phyloP scores from a whole-genome alignment of 2,329 filamentous ascomycete species.

The Xylariaceae sp. region DNA sequence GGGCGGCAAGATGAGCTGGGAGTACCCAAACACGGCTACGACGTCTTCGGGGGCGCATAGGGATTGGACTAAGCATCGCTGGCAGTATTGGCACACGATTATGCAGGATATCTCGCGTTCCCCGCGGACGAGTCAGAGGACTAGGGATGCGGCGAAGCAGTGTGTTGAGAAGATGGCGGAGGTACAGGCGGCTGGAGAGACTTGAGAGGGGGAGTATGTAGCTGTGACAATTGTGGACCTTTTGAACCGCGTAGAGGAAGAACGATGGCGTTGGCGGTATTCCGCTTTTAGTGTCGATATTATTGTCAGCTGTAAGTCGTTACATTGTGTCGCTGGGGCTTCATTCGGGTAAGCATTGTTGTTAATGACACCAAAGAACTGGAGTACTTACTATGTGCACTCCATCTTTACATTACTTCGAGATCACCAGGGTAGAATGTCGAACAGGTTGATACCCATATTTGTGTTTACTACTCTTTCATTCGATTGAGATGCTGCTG shows the following conservation, averaged over 20 bases:
- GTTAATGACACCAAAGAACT: not conserved
- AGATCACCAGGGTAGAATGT: not conserved
- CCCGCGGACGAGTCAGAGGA: slow-evolving; percentile 1
- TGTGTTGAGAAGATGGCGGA: slow-evolving; percentile 10
- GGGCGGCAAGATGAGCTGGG: slow-evolving; percentile 15
- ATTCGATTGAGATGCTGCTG: not conserved
- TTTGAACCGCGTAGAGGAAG: too few relatives aligned
- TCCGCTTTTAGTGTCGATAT: not conserved
- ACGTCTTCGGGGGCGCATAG: slow-evolving; percentile 10
- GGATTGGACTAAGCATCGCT: slow-evolving; percentile 14
- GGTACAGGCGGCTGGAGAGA: not conserved
- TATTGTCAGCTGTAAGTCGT: not conserved
- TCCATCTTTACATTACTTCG: not conserved
- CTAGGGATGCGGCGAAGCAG: slow-evolving; percentile 7
- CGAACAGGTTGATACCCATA: not conserved
- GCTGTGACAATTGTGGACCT: not conserved
- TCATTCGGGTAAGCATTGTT: not conserved
- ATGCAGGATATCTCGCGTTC: slow-evolving; percentile 11
- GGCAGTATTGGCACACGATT: slow-evolving; percentile 14
- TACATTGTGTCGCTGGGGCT: not conserved
- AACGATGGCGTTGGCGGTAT: too few relatives aligned
- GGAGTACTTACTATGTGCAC: not conserved
- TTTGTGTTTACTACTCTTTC: not conserved
- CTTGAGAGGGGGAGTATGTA: not conserved
- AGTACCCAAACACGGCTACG: slow-evolving; percentile 13